A percentile compares a stretch with the other conserved stretches of the same genome.
phyloP scores from a whole-genome alignment of 768 basidiomycete genomes.

The Russula foetens region DNA sequence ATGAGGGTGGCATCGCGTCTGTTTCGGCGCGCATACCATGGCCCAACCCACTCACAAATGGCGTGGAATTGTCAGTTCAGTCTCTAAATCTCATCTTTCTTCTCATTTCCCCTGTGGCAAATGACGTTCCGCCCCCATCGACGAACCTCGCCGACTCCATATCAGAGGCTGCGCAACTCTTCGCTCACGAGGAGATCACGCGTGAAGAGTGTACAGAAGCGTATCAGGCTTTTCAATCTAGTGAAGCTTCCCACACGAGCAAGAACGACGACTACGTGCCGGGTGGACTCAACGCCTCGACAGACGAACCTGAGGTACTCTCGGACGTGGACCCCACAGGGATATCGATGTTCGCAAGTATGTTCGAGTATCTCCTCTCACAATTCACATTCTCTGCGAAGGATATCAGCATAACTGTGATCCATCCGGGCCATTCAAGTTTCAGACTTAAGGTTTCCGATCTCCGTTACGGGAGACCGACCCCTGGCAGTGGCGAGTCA shows the following conservation, averaged over 20 bases:
- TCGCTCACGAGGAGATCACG: constrained; percentile 76
- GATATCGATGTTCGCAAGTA: constrained; percentile 70
- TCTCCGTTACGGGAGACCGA: constrained; percentile 48
- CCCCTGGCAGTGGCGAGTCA: constrained; percentile 22
- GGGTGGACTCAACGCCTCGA: constrained; percentile 53
- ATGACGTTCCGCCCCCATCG: constrained; percentile 19
- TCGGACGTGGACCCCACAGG: constrained; percentile 58
- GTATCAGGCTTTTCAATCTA: constrained; percentile 56
- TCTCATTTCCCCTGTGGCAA: constrained; percentile 27
- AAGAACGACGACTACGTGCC: constrained; percentile 45
- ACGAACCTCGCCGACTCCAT: constrained; percentile 66
- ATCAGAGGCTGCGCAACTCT: constrained; percentile 77
- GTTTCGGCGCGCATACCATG: constrained; percentile 77
- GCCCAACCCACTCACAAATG: constrained; percentile 74
- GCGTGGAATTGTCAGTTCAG: constrained; percentile 59
- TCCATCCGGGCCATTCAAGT: constrained; percentile 56
- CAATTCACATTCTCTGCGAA: constrained; percentile 70
- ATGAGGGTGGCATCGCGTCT: constrained; percentile 63
- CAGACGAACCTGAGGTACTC: constrained; percentile 34
- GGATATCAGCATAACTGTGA: constrained; percentile 58
- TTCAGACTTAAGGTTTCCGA: constrained; percentile 52
- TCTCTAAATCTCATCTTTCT: constrained; percentile 63
- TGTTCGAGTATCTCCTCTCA: constrained; percentile 72
- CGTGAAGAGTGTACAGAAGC: constrained; percentile 63
- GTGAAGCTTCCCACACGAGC: constrained; percentile 23